phyloP scores from a whole-genome alignment of 1,139 yeast genomes.

The Blastobotrys apis region DNA sequence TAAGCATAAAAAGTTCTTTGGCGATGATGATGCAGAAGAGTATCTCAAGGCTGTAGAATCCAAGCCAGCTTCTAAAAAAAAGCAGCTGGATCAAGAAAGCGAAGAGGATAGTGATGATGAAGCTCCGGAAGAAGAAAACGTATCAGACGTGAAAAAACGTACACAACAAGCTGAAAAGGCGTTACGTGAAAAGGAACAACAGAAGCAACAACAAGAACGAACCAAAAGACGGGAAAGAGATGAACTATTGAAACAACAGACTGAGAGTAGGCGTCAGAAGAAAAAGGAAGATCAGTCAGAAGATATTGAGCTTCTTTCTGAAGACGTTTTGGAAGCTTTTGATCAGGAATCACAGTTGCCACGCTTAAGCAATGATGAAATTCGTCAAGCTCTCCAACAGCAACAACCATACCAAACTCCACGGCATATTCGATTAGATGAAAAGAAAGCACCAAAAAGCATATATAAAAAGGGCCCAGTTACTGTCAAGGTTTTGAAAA shows the following conservation, averaged over 20 bases:
- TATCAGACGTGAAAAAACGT: constrained; percentile 15
- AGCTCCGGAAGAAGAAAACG: constrained; percentile 28
- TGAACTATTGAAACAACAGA: constrained; percentile 20
- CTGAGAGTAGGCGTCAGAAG: constrained; percentile 9
- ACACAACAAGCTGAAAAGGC: constrained; percentile 11
- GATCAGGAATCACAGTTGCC: constrained; percentile 12
- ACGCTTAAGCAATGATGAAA: neutral
- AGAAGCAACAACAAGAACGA: constrained; percentile 17
- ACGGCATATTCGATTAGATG: constrained; percentile 3
- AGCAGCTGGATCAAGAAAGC: neutral
- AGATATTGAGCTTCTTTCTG: constrained; percentile 12
- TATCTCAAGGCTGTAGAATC: neutral
- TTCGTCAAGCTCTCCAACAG: constrained; percentile 4
- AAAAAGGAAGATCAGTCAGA: constrained; percentile 7
- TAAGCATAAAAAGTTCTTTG: constrained; percentile 7
- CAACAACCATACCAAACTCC: no score
- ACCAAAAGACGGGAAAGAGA: constrained; percentile 22
- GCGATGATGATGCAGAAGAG: constrained; percentile 4
- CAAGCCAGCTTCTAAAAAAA: neutral
- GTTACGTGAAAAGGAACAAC: constrained; percentile 10
- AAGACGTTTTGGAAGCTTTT: constrained; percentile 16
- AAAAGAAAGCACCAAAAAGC: constrained; percentile 27
- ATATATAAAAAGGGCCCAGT: constrained; percentile 50
- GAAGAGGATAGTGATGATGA: constrained; percentile 20
- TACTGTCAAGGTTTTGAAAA: constrained; percentile 44